Percentiles rank a stretch among this genome's conserved stretches.
These are phyloP conservation scores for Sarcodon sp. DNA, from an alignment of 768 basidiomycete species.

Conservation along the genomic window DNA sequence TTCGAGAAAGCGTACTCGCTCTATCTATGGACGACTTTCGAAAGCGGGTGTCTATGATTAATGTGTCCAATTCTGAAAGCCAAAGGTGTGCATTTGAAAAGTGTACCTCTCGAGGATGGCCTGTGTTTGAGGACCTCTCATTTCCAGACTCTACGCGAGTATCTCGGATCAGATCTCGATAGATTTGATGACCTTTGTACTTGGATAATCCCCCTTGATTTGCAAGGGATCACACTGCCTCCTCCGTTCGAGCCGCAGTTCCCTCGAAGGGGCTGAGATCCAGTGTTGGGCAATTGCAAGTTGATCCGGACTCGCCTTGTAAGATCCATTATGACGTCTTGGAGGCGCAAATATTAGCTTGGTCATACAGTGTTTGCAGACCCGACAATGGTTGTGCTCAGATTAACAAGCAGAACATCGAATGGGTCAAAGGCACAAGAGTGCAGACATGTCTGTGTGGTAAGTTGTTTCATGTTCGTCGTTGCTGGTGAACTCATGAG, in stretches of 20 bases:
- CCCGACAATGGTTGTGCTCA: too few species aligned
- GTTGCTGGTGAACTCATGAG: too few species aligned
- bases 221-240: constrained; percentile 1
- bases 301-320: too few species aligned
- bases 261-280: too few species aligned
- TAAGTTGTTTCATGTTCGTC: too few species aligned
- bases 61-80: not conserved
- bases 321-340: too few species aligned
- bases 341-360: too few species aligned
- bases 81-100: constrained; percentile 14
- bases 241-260: not conserved
- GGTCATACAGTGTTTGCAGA: too few species aligned
- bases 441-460: too few species aligned
- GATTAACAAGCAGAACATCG: too few species aligned
- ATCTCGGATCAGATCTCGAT: constrained; percentile 7
- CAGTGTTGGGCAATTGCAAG: too few species aligned
- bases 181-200: constrained; percentile 5
- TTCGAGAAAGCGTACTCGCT: constrained; percentile 26
- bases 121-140: not conserved
- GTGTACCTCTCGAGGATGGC: constrained; percentile 25
- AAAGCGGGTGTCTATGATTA: constrained; percentile 13
- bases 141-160: not conserved
- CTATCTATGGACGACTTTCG: constrained; percentile 28
- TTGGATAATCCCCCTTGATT: constrained; percentile 7
- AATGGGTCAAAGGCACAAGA: too few species aligned